A percentile compares a stretch with the other conserved stretches of the same genome.
These are phyloP conservation scores for Colletotrichum sp. DNA, from an alignment of 2,329 filamentous ascomycete genomes.

Conservation along the genomic window DNA sequence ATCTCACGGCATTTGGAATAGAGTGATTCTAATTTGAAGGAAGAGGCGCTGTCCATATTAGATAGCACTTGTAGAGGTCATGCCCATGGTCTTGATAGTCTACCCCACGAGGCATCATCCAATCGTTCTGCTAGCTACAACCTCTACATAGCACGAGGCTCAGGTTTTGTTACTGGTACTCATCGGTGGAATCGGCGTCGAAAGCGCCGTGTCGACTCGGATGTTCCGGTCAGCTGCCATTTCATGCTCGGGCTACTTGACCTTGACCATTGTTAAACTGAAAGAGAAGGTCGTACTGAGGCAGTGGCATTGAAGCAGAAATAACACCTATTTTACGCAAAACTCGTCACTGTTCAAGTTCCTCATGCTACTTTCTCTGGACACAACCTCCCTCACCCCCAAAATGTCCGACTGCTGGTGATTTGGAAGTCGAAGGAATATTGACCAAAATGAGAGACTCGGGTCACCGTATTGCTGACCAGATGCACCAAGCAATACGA, in stretches of 20 bases:
- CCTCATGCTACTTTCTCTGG: too few species aligned
- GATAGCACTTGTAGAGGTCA: background rate
- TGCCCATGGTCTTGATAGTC: background rate
- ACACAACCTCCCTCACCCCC: background rate
- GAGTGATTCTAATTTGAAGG: background rate
- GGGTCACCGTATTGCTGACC: background rate
- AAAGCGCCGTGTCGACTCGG: background rate
- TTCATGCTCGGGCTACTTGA: background rate
- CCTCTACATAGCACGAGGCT: background rate
- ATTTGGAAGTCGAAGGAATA: background rate
- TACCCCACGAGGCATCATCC: background rate
- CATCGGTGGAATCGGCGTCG: background rate
- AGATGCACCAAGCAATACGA: background rate
- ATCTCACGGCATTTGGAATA: background rate
- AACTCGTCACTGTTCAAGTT: too few species aligned
- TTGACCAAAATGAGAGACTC: background rate
- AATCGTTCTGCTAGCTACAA: background rate
- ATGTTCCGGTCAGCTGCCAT: accelerated
- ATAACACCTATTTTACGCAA: background rate
- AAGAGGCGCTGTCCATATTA: accelerated
- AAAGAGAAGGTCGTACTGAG: background rate
- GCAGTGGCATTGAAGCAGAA: background rate
- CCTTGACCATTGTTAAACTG: background rate
- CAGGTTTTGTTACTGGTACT: background rate
- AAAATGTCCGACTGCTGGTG: background rate